Base-by-base conservation (phyloP, 2,329 filamentous ascomycete genomes). In the Diaporthe sp. region DNA sequence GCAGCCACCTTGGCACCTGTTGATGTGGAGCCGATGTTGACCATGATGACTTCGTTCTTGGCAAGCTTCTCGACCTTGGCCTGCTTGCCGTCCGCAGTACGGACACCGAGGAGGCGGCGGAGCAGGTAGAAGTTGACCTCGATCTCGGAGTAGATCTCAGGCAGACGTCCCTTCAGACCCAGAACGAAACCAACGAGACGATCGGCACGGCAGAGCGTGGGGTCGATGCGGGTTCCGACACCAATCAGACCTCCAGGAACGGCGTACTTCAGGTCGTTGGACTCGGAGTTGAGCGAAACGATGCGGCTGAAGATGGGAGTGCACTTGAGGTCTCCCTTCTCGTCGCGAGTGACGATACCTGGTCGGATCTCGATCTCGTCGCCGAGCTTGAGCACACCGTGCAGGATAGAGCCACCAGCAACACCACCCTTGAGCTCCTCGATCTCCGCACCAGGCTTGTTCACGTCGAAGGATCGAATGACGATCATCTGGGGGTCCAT, bases 111-210 rank as follows among this genome's bases (percentile, higher is more conserved):
- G 77, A 99, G 90, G 80, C 97, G 92, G 81, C 96, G 94, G 77
- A 99, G 93, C 76, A 99, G 90, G 90, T 98, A 99, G 90, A 98
- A 99, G 91, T 98, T 98, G 86, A 98, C 96, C 87, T 99, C 97
- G 76, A 99, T 93, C 86, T 99, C 97, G 80, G 93, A 97, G 89
- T 98, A 99, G 84, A 99, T 98, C 83, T 97, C 95, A 67, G 97
- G 97, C 33, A 99, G 92, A 80, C 93, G 92, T 78, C 97, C 97
- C 86, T 96, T 96, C 80, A 98, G 93, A 84, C 97, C 97, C 76
- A 99, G 92, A 70, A 99, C 97, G 90, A 97, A 97, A 84, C 97
- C 97, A 79, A 99, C 97, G 15, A 99, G 92, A 91, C 97, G 96
- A 92, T 99, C 97, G 80, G 97, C 97, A 92, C 97, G 92, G 92